Conservation (phyloP, 2,329 filamentous ascomycete species). For the Aspergillus intermedius region DNA sequence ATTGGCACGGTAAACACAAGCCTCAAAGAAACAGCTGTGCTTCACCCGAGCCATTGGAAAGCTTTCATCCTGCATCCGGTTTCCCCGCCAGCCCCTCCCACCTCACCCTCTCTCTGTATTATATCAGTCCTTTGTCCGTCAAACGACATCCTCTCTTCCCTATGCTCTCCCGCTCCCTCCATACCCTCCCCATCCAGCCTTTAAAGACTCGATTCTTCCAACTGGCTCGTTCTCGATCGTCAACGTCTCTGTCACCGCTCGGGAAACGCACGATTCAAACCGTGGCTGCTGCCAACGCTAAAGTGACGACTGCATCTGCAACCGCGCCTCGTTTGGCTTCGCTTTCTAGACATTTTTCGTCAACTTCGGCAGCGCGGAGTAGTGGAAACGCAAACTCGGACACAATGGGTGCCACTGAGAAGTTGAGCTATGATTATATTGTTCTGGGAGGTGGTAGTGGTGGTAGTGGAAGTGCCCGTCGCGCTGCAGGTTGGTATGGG, state of each 20-base stretch:
- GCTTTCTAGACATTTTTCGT: slow-evolving; percentile 37
- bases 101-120: slow-evolving; percentile 1
- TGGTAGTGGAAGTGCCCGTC: slow-evolving; percentile 44
- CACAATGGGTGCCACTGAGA: slow-evolving; percentile 41
- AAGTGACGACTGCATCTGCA: slow-evolving; percentile 9
- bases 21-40: neutral
- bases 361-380: slow-evolving; percentile 11
- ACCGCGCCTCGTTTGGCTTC: slow-evolving; percentile 30
- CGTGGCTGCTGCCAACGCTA: slow-evolving; percentile 19
- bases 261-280: slow-evolving; percentile 1
- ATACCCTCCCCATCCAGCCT: slow-evolving; percentile 12
- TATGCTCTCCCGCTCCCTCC: slow-evolving; percentile 17
- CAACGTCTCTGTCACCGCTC: neutral
- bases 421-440: slow-evolving; percentile 49
- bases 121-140: too few relatives aligned
- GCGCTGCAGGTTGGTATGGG: slow-evolving; percentile 48
- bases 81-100: slow-evolving; percentile 4
- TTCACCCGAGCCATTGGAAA: neutral
- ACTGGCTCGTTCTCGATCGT: neutral
- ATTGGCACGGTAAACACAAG: neutral
- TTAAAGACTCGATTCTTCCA: slow-evolving; percentile 10
- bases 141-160: slow-evolving; percentile 4
- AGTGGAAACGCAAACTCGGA: slow-evolving; percentile 11
- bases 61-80: neutral
- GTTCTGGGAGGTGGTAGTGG: slow-evolving; percentile 51